Conservation (phyloP, 495 filamentous ascomycete species). For the Neurospora sp. region DNA sequence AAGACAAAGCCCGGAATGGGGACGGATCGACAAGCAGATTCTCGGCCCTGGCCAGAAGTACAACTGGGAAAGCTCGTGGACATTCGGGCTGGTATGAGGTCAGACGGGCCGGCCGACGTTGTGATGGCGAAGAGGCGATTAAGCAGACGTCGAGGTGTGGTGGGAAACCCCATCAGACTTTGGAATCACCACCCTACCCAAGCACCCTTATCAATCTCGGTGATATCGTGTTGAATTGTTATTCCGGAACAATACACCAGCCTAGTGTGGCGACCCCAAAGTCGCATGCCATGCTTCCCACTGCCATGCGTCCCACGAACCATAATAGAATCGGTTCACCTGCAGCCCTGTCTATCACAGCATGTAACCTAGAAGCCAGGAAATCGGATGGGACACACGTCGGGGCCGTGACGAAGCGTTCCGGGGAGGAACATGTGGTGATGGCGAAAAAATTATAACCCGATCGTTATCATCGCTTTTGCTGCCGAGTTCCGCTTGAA, state of each 20-base stretch:
- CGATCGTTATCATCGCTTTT: neutral
- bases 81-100: constrained; percentile 28
- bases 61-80: constrained; percentile 41
- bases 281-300: neutral
- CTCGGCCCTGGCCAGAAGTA: constrained; percentile 42
- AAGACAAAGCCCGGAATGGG: constrained; percentile 54
- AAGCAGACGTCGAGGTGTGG: neutral
- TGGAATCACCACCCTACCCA: neutral
- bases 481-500: neutral
- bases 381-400: neutral
- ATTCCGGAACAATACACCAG: neutral
- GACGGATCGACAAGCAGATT: constrained; percentile 47
- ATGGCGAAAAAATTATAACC: neutral
- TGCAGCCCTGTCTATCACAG: neutral
- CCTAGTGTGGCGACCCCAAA: neutral
- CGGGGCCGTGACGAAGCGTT: neutral
- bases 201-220: neutral
- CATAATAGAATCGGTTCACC: neutral
- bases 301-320: neutral
- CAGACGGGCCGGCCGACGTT: neutral
- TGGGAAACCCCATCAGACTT: neutral
- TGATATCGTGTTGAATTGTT: neutral
- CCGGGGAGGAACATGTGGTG: neutral
- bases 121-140: neutral
- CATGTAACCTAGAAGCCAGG: neutral